phyloP scores from a whole-genome alignment of 164 flowering plant genomes.

The Vitis rotundifolia region DNA sequence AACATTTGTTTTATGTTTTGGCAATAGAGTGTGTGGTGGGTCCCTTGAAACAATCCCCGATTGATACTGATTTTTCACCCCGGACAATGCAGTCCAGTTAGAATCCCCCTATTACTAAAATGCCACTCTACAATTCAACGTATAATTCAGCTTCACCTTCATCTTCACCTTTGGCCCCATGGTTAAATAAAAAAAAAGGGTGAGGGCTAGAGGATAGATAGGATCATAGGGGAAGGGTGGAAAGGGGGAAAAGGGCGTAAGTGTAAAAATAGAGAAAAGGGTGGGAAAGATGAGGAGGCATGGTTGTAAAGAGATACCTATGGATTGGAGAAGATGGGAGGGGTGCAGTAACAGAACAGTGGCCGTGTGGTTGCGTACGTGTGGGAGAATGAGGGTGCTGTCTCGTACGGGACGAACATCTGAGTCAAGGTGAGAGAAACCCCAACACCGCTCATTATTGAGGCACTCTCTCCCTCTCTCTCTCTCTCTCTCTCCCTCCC shows the following conservation, averaged over 20 bases:
- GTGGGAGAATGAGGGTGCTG: slow-evolving; percentile 16
- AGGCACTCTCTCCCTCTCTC: background rate
- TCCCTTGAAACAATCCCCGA: slow-evolving; percentile 2
- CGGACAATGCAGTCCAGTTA: background rate
- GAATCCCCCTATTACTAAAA: background rate
- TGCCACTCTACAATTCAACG: background rate
- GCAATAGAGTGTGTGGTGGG: slow-evolving; percentile 1
- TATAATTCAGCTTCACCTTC: too few species aligned
- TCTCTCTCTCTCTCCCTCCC: background rate
- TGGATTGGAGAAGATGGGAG: background rate
- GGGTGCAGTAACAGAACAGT: slow-evolving; percentile 7
- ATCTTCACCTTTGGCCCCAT: too few species aligned
- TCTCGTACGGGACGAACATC: slow-evolving; percentile 32
- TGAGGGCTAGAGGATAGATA: too few species aligned
- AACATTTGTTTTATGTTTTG: slow-evolving; percentile 19
- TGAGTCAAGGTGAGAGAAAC: slow-evolving; percentile 12
- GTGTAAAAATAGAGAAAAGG: background rate
- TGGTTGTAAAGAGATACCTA: background rate
- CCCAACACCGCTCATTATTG: slow-evolving; percentile 7
- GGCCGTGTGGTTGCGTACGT: slow-evolving; percentile 30
- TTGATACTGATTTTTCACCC: slow-evolving; percentile 9
- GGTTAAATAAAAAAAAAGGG: too few species aligned
- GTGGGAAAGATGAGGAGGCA: background rate
- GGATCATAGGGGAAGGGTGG: background rate
- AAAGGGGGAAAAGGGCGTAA: background rate